Evolutionary conservation across 208 protist species (phyloP).

Genomic region (Naegleria lovaniensis): DNA sequence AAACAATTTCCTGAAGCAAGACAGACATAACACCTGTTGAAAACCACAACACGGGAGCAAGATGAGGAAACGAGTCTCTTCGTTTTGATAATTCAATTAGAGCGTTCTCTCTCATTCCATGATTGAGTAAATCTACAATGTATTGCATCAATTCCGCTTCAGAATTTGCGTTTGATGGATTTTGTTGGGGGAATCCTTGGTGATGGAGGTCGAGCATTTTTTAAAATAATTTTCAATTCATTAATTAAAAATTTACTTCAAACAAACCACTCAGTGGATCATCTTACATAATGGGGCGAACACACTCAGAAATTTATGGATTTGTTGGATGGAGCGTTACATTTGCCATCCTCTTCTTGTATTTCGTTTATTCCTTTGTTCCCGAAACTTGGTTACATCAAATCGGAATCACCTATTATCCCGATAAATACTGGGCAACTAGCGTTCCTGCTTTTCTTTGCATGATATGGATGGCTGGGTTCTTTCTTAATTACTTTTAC

Average conservation of each 20-base stretch:
- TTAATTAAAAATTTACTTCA: too few relatives aligned
- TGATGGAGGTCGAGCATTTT: background rate
- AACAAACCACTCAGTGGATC: too few relatives aligned
- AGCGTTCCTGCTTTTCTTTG: slow-evolving; percentile 49
- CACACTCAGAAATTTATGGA: slow-evolving; percentile 53
- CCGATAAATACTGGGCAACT: slow-evolving; percentile 78
- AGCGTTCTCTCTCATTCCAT: slow-evolving; percentile 74
- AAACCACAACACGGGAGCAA: slow-evolving; percentile 95
- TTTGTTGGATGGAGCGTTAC: slow-evolving; percentile 69
- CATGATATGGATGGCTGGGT: background rate
- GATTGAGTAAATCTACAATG: slow-evolving; percentile 52
- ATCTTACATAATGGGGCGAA: background rate
- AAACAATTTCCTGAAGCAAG: slow-evolving; percentile 72
- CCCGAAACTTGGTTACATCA: slow-evolving; percentile 54
- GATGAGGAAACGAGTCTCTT: slow-evolving; percentile 77
- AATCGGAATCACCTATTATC: slow-evolving; percentile 71
- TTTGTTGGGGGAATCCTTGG: background rate
- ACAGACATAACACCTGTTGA: slow-evolving; percentile 93
- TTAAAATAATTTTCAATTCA: background rate
- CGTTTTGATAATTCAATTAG: slow-evolving; percentile 88
- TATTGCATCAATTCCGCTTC: background rate
- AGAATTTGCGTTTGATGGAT: background rate
- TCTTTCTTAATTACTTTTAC: background rate
- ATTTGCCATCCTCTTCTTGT: slow-evolving; percentile 51
- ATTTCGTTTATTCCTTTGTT: slow-evolving; percentile 66